Percentiles rank a stretch among this genome's conserved stretches.
These are phyloP conservation scores for Botrytis paeoniae DNA, from an alignment of 2,329 filamentous ascomycete genomes.

Conservation along the genomic window DNA sequence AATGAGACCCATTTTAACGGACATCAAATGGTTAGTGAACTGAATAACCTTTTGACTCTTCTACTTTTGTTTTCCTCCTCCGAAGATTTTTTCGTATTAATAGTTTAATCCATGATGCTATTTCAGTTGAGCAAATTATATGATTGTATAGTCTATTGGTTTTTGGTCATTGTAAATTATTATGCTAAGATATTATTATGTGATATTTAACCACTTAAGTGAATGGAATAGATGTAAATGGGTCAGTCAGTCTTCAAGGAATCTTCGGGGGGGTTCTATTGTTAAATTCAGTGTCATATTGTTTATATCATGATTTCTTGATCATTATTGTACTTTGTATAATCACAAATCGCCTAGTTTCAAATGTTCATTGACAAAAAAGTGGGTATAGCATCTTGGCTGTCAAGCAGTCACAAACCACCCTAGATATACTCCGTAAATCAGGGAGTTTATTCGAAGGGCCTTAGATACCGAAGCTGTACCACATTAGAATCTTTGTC, in stretches of 20 bases:
- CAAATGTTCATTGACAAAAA: conserved; percentile 8
- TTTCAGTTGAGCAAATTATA: neutral
- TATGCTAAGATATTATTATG: neutral
- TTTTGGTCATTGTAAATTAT: neutral
- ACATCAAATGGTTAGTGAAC: neutral
- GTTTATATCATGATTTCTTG: neutral
- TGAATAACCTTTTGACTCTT: neutral
- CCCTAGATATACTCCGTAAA: neutral
- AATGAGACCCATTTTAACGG: neutral
- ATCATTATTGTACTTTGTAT: neutral
- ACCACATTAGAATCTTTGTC: neutral
- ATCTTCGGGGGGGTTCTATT: neutral
- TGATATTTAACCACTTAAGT: neutral
- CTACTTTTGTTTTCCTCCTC: neutral
- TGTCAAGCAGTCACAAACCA: neutral
- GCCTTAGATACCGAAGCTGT: neutral
- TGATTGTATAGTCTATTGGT: neutral
- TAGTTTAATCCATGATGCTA: neutral
- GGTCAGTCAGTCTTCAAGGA: neutral
- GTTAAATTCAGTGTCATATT: neutral
- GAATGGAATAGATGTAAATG: neutral
- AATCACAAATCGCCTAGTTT: neutral
- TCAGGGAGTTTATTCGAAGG: neutral
- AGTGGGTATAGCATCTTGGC: neutral
- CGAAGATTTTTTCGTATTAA: neutral